Evolutionary conservation across 192 early-diverging fungal genomes (phyloP).

Genomic region (Pilaira anomala): DNA sequence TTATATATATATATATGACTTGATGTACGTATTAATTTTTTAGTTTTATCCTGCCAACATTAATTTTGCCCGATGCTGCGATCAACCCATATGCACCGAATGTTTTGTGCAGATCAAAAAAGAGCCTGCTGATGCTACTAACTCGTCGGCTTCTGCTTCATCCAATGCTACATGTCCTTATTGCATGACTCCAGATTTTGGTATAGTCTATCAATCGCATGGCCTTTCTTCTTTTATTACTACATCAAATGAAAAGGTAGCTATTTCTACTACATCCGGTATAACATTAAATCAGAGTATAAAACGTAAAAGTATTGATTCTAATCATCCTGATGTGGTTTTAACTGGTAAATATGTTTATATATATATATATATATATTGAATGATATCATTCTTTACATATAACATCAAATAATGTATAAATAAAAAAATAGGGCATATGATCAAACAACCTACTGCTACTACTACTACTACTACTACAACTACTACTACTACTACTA

Average conservation of each 20-base stretch:
- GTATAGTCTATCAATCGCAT: constrained; percentile 11
- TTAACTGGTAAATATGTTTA: constrained; percentile 1
- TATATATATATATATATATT: not conserved
- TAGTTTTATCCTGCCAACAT: constrained; percentile 86
- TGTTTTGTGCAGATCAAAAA: constrained; percentile 96
- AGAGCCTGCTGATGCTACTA: constrained; percentile 25
- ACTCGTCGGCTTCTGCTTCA: not conserved
- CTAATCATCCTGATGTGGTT: constrained; percentile 1
- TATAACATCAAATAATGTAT: not conserved
- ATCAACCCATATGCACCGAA: constrained; percentile 94
- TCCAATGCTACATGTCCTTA: constrained; percentile 3
- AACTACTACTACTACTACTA: not conserved
- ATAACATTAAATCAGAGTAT: not conserved
- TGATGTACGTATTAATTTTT: not conserved
- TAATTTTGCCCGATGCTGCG: constrained; percentile 91
- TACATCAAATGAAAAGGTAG: constrained; percentile 8
- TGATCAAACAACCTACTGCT: too few relatives aligned
- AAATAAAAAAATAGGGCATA: too few relatives aligned
- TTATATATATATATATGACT: not conserved
- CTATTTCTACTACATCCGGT: constrained; percentile 10
- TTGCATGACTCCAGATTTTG: constrained; percentile 9
- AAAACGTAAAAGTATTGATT: constrained; percentile 9
- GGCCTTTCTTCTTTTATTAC: not conserved
- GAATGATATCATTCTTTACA: too few relatives aligned
- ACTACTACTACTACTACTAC: too few relatives aligned